Base-by-base conservation (phyloP, 2,329 filamentous ascomycete species). In the Ilyonectria robusta region DNA sequence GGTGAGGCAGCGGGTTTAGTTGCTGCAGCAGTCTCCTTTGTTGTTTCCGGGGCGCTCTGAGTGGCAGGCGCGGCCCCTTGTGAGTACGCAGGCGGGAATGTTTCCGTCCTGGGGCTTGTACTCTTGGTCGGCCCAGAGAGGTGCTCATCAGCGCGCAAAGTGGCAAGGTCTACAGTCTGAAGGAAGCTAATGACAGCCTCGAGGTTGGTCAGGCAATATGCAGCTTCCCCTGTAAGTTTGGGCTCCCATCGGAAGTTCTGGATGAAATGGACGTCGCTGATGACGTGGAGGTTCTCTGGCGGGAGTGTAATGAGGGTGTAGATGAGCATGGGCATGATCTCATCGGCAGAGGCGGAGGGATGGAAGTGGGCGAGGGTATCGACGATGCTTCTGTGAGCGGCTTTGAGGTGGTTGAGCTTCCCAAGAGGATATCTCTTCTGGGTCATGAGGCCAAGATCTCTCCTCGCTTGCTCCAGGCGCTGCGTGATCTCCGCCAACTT, bases 241-340 rank as follows among this genome's bases (percentile, higher is more conserved):
- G 86, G 91, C 59, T 93, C 89, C 78, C 94, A 93, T 62, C 96
- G 90, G 78, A 99, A 99, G 68, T 93, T 86, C 78, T 98, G 95
- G 72, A 98, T 94, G 78, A 98, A 99, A 73, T 93, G 90, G n/a
- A 97, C 85, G 78, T 99, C 97, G 84, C 95, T 98, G 76, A 97
- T 94, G 62, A 95, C 92, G 79, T 95, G 93, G 54, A 98, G 91
- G 37, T 91, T 89, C 79, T 96, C 93, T 0, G 95, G 93, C 0
- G 94, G 92, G 50, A 95, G 92, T 3, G 94, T 98, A 78, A 99
- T 97, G 67, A 99, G 88, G 0, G 94, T 94, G 82, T 97, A 99
- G 68, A 99, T 99, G 69, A 99, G 87, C 80, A 97, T 97, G 1
- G 96, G 96, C 79, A 99, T 91, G 61, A 99, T 97, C 81, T 98